Percentiles rank a stretch among this genome's conserved stretches.
These are phyloP conservation scores for Neospermospora avenae DNA, from an alignment of 2,329 filamentous ascomycete genomes.

Conservation along the genomic window DNA sequence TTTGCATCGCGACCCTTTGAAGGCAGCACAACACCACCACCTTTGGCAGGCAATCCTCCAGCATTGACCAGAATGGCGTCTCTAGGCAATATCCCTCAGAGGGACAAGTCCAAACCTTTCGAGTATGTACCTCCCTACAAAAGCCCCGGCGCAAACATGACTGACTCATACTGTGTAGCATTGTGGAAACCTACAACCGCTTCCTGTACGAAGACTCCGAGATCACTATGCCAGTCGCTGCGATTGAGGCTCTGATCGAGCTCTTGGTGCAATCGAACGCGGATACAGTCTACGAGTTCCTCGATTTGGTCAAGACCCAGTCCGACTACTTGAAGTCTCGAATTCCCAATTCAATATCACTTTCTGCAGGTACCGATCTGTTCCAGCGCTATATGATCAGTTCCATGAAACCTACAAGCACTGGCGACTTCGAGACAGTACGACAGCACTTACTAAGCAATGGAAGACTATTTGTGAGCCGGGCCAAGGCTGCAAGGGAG, in stretches of 20 bases:
- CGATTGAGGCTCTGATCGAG: conserved; percentile 86
- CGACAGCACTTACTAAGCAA: conserved; percentile 82
- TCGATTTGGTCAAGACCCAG: conserved; percentile 74
- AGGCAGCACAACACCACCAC: conserved; percentile 33
- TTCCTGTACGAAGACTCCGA: conserved; percentile 70
- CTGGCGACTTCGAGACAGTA: conserved; percentile 74
- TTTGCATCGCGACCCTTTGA: conserved; percentile 17
- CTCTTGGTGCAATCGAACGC: conserved; percentile 77
- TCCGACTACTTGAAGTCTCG: conserved; percentile 73
- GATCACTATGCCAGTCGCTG: conserved; percentile 92
- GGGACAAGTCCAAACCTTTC: conserved; percentile 25
- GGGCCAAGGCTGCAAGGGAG: conserved; percentile 80
- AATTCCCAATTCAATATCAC: conserved; percentile 83
- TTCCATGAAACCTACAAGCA: conserved; percentile 51
- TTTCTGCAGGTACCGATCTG: conserved; percentile 90
- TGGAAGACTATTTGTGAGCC: conserved; percentile 78
- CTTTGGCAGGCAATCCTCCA: conserved; percentile 28
- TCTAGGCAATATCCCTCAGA: conserved; percentile 27
- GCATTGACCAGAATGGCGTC: conserved; percentile 33
- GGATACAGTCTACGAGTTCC: conserved; percentile 89
- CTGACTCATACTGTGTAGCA: conserved; percentile 38
- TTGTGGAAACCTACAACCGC: conserved; percentile 62
- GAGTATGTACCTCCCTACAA: conserved; percentile 24
- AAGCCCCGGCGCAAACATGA: background rate
- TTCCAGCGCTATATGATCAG: conserved; percentile 92